phyloP scores from a whole-genome alignment of 306 rosid species.

The Amphicarpaea edgeworthii region DNA sequence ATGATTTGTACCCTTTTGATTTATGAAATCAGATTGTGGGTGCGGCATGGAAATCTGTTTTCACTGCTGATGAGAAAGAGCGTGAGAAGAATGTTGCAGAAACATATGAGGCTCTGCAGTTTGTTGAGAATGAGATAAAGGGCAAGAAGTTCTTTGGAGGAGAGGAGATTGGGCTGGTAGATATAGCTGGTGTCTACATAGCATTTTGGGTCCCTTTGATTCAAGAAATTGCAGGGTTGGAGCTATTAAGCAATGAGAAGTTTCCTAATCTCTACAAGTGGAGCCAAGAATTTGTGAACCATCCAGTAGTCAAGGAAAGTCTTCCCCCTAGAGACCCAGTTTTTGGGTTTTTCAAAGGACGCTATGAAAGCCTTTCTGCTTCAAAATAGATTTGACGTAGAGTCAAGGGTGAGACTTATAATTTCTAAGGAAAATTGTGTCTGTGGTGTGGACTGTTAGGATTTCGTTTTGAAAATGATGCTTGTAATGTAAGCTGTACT shows the following conservation, averaged over 20 bases:
- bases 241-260: conserved; percentile 49
- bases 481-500: neutral
- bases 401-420: neutral
- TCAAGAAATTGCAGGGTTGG: conserved; percentile 50
- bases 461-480: neutral
- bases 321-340: conserved; percentile 53
- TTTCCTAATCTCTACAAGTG: conserved; percentile 55
- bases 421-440: neutral
- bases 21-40: conserved; percentile 25
- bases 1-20: neutral
- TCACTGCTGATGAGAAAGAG: conserved; percentile 34
- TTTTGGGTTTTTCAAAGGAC: conserved; percentile 23
- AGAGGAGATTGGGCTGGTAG: conserved; percentile 56
- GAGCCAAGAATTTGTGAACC: conserved; percentile 51
- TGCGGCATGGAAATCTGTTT: conserved; percentile 30
- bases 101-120: conserved; percentile 38
- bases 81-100: conserved; percentile 53
- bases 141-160: conserved; percentile 69
- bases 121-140: conserved; percentile 61
- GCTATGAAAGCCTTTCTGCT: neutral
- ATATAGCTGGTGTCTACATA: conserved; percentile 53
- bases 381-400: neutral
- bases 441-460: neutral
- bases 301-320: conserved; percentile 41
- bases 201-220: conserved; percentile 51